Conservation (phyloP, 192 early-diverging fungal genomes). For the Gamsiella multidivaricata region DNA sequence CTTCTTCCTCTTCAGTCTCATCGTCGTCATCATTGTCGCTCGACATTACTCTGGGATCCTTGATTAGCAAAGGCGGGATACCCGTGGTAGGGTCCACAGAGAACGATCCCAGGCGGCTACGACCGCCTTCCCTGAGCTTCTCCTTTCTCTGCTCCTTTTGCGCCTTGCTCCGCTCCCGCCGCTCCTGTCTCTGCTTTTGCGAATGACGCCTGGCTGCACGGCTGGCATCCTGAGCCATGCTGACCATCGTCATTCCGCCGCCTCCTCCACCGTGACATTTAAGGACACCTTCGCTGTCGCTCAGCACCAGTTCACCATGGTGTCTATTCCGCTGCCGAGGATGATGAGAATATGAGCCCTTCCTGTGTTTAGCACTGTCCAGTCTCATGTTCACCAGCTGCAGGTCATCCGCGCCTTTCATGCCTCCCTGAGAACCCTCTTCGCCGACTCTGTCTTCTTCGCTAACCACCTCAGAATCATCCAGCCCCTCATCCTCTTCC, state of each 20-base stretch:
- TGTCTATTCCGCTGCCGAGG: slow-evolving; percentile 3
- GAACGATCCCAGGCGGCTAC: slow-evolving; percentile 23
- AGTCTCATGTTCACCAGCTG: slow-evolving; percentile 1
- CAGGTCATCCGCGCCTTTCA: not conserved
- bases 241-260: slow-evolving; percentile 40
- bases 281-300: slow-evolving; percentile 20
- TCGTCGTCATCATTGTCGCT: slow-evolving; percentile 7
- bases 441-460: not conserved
- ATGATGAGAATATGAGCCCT: slow-evolving; percentile 15
- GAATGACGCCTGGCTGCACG: not conserved
- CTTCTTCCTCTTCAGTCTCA: slow-evolving; percentile 6
- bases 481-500: slow-evolving; percentile 15
- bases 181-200: slow-evolving; percentile 5
- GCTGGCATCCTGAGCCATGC: slow-evolving; percentile 8
- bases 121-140: slow-evolving; percentile 14
- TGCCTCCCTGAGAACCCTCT: not conserved
- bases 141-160: slow-evolving; percentile 9
- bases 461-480: not conserved
- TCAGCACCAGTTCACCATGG: slow-evolving; percentile 14
- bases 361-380: not conserved
- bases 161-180: slow-evolving; percentile 11
- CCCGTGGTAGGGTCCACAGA: slow-evolving; percentile 21
- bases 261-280: slow-evolving; percentile 41
- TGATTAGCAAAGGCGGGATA: not conserved
- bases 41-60: not conserved